Evolutionary conservation across 129 eudicot species (phyloP), one percentile per base, ranked within the genome.

Genomic region (Silybum marianum): DNA sequence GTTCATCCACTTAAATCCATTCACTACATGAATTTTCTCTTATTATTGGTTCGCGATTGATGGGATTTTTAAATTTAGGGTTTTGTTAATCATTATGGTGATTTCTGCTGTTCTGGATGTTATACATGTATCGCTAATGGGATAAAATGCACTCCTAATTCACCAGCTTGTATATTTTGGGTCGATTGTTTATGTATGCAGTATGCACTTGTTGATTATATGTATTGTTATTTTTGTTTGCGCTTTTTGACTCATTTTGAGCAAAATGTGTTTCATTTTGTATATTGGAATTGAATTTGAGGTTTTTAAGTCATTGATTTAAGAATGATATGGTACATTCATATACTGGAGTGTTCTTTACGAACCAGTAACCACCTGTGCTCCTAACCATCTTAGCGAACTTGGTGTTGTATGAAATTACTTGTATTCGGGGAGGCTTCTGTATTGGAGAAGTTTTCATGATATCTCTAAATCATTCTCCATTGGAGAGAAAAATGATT

Each of bases 1-100:
- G 5, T 67, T 65, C 26, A 16, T 71, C 54, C 42, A 22, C 26
- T 5, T 48, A 7, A 13, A 12, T 5, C 69, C 32, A 8, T 44
- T 19, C 25, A 10, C 23, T 5, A 24, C 25, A 25, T 78, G 21
- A 68, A 9, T 69, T 63, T 23, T 11, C 25, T 1, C 25, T 36
- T 28, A 23, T 23, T 78, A 30, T 68, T 2, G 68, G 44, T 68
- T 46, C 12, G 67, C 46, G 13, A 69, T 78, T 71, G 69, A 18
- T 34, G 7, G 34, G 69, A 44, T 69, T 71, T 71, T 69, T 12
- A 44, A 78, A 69, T 78, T 66, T 78, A 78, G 82, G 82, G 82
- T 78, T 78, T 78, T 28, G 32, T 18, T 13, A 18, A 68, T 28
- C 32, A 25, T 54, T 67, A 42, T 51, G 25, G 28, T 68, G 44